Evolutionary conservation across 2,329 filamentous ascomycete genomes (phyloP).

Genomic region (Aspergillus bombycis): DNA sequence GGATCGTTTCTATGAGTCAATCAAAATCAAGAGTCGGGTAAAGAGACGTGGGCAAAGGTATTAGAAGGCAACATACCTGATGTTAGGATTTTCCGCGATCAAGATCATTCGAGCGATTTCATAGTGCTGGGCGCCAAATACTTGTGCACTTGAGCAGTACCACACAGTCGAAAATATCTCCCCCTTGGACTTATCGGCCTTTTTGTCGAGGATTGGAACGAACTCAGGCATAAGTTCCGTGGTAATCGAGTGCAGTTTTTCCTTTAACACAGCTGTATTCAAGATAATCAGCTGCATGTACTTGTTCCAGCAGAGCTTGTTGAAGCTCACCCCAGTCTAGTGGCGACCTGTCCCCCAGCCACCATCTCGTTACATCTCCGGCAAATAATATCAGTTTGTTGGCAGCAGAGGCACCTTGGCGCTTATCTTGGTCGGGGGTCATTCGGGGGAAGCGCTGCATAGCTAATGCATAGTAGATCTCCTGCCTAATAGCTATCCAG

Average conservation of each 20-base stretch:
- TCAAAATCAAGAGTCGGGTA: neutral
- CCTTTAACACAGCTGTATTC: neutral
- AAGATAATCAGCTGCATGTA: neutral
- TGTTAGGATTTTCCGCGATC: conserved; percentile 22
- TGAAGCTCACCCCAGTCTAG: conserved; percentile 20
- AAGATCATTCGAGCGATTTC: conserved; percentile 26
- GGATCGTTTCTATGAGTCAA: conserved; percentile 9
- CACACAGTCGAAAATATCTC: conserved; percentile 26
- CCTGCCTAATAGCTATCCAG: conserved; percentile 31
- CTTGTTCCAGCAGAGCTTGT: neutral
- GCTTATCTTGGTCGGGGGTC: conserved; percentile 14
- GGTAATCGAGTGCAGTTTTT: neutral
- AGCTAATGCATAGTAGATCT: conserved; percentile 28
- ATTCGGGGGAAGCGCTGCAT: conserved; percentile 21
- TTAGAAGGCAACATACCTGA: conserved; percentile 13
- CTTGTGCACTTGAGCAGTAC: conserved; percentile 25
- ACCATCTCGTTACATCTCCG: conserved; percentile 26
- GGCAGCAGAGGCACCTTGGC: conserved; percentile 14
- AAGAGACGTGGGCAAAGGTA: neutral
- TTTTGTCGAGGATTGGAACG: conserved; percentile 18
- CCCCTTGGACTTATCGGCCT: conserved; percentile 22
- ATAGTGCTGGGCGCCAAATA: conserved; percentile 27
- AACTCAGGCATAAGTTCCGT: neutral
- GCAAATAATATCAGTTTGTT: conserved; percentile 25
- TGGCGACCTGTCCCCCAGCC: conserved; percentile 16